A percentile compares a stretch with the other conserved stretches of the same genome.
phyloP scores from a whole-genome alignment of 352 stramenopile species.

The Thraustochytrium striatum region DNA sequence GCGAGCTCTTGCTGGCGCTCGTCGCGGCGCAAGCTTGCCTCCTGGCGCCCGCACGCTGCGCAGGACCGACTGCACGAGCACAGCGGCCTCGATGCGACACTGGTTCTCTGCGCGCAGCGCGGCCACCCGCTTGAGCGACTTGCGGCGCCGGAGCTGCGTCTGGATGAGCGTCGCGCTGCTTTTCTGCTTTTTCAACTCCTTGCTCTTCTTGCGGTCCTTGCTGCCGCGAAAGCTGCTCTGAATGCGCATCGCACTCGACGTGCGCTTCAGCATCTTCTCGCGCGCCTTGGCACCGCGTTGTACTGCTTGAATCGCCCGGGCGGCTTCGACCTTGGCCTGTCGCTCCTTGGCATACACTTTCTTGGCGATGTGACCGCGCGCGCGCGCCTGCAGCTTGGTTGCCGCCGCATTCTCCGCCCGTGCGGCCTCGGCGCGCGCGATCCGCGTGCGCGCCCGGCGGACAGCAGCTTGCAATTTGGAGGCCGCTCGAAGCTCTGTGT shows the following conservation, averaged over 20 bases:
- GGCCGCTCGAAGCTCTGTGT: background rate
- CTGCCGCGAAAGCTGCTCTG: background rate
- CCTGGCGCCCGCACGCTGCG: background rate
- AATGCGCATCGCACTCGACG: background rate
- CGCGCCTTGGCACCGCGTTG: background rate
- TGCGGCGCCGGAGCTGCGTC: background rate
- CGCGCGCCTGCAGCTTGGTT: slow-evolving; percentile 3
- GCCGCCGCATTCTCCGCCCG: background rate
- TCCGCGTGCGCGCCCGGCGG: background rate
- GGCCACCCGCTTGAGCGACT: background rate
- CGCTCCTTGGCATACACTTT: background rate
- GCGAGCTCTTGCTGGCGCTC: background rate
- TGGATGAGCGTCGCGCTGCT: background rate
- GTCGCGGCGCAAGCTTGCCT: slow-evolving; percentile 1
- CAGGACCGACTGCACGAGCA: background rate
- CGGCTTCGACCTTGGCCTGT: background rate
- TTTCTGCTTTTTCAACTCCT: no score
- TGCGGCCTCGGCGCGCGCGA: background rate
- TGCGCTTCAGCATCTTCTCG: background rate
- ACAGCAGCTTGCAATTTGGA: background rate
- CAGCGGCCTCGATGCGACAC: background rate
- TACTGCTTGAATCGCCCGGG: background rate
- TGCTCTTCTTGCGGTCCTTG: background rate
- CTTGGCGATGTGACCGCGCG: background rate
- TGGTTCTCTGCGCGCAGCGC: background rate